Evolutionary conservation across 371 early-diverging fungal genomes (phyloP), one percentile per base, ranked within the genome.

Genomic region (Rhizopus arrhizus): DNA sequence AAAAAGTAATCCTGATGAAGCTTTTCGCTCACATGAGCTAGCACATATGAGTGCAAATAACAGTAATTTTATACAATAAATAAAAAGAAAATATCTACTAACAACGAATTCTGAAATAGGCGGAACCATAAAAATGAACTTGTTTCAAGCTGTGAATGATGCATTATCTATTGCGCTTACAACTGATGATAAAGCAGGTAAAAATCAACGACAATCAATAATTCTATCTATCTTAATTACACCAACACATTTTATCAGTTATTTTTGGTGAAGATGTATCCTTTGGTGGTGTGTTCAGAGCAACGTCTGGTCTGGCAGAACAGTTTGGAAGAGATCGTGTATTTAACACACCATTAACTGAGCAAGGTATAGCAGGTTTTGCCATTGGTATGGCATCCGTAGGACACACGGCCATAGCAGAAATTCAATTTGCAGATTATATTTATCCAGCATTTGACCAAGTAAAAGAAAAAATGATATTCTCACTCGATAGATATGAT

Each of bases 341-440:
- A 5, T 98, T 98, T 82, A 98, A 98, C 81, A 95, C 96, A 11
- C 99, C 98, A 8, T 72, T 98, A 63, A 90, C 95, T 11, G 98
- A 98, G 73, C 97, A 96, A 73, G 99, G 96, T 32, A 92, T 98
- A 62, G 96, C 93, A 32, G 99, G 97, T 38, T 98, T 98, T 72
- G 98, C 87, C n/a, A 93, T 98, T 61, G 99, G 99, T 38, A 85
- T 97, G 89, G 99, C 99, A 0, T 82, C 97, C 32, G 90, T 92
- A 69, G 99, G 99, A 13, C 92, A 93, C 65, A 97, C 98, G 4
- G 95, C 98, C 33, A 95, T 98, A 64, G 98, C 98, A 29, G 99
- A 98, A 73, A 97, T 98, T 50, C 98, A 98, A 79, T 98, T 98
- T 81, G 99, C 96, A 11, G 97, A 98, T 72, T 97, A 97, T 64